phyloP scores from a whole-genome alignment of 306 rosid species.

The Prinsepia uniflora region DNA sequence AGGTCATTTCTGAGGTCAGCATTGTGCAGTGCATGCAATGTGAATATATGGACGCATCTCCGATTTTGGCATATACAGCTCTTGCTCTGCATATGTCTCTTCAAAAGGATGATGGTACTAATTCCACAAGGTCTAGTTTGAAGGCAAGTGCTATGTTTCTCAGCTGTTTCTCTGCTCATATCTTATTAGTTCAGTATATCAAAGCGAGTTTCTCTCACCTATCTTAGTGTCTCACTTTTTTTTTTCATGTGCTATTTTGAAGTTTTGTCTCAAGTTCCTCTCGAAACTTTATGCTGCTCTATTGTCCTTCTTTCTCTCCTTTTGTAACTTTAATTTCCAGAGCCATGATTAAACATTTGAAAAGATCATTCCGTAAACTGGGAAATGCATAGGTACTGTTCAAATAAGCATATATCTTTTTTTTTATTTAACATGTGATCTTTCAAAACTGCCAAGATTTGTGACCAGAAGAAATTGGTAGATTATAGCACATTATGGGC shows the following conservation, averaged over 20 bases:
- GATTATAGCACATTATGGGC: not conserved
- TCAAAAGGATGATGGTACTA: constrained; percentile 33
- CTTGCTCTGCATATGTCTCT: constrained; percentile 66
- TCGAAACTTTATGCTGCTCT: not conserved
- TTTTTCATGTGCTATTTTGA: not conserved
- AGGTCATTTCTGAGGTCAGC: constrained; percentile 68
- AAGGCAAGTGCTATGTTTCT: constrained; percentile 47
- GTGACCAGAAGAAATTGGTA: not conserved
- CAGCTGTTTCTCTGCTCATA: constrained; percentile 2
- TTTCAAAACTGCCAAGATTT: not conserved
- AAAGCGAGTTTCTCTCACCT: not conserved
- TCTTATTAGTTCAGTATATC: constrained; percentile 4
- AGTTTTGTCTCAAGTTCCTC: not conserved
- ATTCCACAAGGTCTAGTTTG: constrained; percentile 41
- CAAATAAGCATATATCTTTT: not conserved
- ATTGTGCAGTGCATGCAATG: constrained; percentile 52
- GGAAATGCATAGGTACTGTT: not conserved
- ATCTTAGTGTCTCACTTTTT: not conserved
- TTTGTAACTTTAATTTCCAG: not conserved
- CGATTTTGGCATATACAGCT: constrained; percentile 65
- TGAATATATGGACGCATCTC: constrained; percentile 56
- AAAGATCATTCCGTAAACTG: not conserved
- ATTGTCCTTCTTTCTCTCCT: not conserved
- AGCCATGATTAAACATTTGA: not conserved
- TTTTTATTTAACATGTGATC: not conserved